Evolutionary conservation across 208 protist species (phyloP), one percentile per base, ranked within the genome.

Genomic region (Trypanosoma conorhini): DNA sequence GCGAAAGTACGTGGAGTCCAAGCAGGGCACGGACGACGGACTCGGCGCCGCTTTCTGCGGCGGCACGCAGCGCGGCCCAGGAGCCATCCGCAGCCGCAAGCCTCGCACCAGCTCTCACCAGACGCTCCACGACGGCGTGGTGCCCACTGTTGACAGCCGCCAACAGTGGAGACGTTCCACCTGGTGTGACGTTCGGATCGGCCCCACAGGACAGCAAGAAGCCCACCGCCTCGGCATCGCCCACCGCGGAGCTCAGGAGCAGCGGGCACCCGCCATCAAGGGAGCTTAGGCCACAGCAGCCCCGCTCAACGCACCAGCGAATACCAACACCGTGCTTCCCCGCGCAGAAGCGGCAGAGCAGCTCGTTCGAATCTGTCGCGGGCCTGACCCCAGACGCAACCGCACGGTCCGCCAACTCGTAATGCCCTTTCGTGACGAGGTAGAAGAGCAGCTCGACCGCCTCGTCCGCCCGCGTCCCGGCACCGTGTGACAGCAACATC

Each of bases 271-370:
- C 24, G 13, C 62, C 70, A 7, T 58, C 50, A 19, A 56, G 62
- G 2, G 76, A 64, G 46, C 80, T 79, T 35, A 86, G 48, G 40
- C 75, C 62, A 59, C 85, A 80, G 62, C 61, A 76, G 30, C 74
- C 64, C 42, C 62, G 76, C 62, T 87, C 84, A 4, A 87, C 55
- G 42, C 87, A 93, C 87, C 87, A 93, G 30, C 85, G 79, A 57
- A 91, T 67, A 62, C 56, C 82, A 68, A 67, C 55, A 40, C 42
- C 28, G 60, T 71, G 74, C 21, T 70, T 63, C 17, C 65, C 35
- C 10, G 61, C 54, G 51, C 79, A 87, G 35, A 91, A 72, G 19
- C 82, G 80, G 67, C 76, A 85, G 42, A 89, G 68, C 1, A 92
- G 80, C 31, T 70, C 57, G 62, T 89, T 89, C 58, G 87, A 72